phyloP scores from a whole-genome alignment of 192 early-diverging fungal genomes.

The Gonapodya sp. region DNA sequence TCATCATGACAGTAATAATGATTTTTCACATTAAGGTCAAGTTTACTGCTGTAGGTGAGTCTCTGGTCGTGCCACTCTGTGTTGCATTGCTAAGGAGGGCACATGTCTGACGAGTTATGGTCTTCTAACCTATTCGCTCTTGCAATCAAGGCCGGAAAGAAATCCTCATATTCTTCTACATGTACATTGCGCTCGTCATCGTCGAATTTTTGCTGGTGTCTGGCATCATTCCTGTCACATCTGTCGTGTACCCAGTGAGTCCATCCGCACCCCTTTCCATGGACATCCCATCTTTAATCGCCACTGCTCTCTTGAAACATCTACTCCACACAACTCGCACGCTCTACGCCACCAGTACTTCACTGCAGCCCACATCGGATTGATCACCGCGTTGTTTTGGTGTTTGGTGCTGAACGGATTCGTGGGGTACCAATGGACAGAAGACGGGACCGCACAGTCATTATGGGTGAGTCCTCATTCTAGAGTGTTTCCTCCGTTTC shows the following conservation, averaged over 20 bases:
- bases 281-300: slow-evolving; percentile 3
- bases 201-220: slow-evolving; percentile 86
- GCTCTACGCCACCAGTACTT: slow-evolving; percentile 52
- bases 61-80: not conserved
- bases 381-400: slow-evolving; percentile 83
- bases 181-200: slow-evolving; percentile 76
- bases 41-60: slow-evolving; percentile 94
- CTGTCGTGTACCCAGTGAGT: slow-evolving; percentile 54
- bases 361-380: slow-evolving; percentile 66
- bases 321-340: not conserved
- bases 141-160: slow-evolving; percentile 98
- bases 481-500: slow-evolving; percentile 9
- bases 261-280: not conserved
- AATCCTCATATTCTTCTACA: slow-evolving; percentile 97
- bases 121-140: too few species aligned
- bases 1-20: slow-evolving; percentile 97
- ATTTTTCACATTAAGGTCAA: slow-evolving; percentile 96
- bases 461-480: slow-evolving; percentile 64
- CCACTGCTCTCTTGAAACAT: too few species aligned
- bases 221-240: slow-evolving; percentile 83
- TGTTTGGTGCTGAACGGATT: slow-evolving; percentile 89
- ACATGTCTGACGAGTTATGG: not conserved
- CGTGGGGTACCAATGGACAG: slow-evolving; percentile 92
- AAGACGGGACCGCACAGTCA: slow-evolving; percentile 87
- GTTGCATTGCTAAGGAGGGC: not conserved